Evolutionary conservation across 2,329 filamentous ascomycete species (phyloP).

Genomic region (Fusarium ramigenum): DNA sequence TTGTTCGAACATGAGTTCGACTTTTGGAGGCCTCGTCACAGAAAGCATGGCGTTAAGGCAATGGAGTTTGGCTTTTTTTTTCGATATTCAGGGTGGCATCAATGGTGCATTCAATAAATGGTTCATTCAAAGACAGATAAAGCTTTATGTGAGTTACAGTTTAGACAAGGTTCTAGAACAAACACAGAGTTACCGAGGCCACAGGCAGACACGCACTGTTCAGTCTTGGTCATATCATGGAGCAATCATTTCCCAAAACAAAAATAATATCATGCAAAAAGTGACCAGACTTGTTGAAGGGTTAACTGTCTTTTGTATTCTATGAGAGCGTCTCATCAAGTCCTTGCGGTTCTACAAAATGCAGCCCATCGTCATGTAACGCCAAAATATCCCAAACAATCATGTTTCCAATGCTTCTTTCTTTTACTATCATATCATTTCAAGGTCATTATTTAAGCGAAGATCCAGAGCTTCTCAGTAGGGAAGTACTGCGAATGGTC

Average conservation of each 20-base stretch:
- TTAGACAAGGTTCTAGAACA: background rate
- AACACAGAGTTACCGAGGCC: background rate
- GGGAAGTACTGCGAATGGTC: conserved; percentile 60
- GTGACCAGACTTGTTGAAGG: background rate
- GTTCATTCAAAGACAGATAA: conserved; percentile 5
- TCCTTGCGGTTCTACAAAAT: conserved; percentile 38
- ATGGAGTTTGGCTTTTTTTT: conserved; percentile 21
- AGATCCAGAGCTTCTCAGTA: conserved; percentile 66
- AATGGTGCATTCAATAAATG: conserved; percentile 13
- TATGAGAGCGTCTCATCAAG: conserved; percentile 31
- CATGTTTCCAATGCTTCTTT: conserved; percentile 28
- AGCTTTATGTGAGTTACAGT: conserved; percentile 1
- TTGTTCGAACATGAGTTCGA: conserved; percentile 42
- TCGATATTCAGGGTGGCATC: conserved; percentile 18
- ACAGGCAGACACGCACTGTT: background rate
- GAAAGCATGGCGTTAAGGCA: conserved; percentile 40
- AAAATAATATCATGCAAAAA: background rate
- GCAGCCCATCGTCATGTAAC: conserved; percentile 39
- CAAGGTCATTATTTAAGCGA: conserved; percentile 54
- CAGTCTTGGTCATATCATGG: background rate
- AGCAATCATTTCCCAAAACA: background rate
- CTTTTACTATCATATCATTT: conserved; percentile 29
- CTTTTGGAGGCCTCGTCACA: conserved; percentile 15
- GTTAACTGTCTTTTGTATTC: conserved; percentile 41
- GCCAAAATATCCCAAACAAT: conserved; percentile 42